Conservation (phyloP, 2,329 filamentous ascomycete species). For the Ceratocystis lukuohia region DNA sequence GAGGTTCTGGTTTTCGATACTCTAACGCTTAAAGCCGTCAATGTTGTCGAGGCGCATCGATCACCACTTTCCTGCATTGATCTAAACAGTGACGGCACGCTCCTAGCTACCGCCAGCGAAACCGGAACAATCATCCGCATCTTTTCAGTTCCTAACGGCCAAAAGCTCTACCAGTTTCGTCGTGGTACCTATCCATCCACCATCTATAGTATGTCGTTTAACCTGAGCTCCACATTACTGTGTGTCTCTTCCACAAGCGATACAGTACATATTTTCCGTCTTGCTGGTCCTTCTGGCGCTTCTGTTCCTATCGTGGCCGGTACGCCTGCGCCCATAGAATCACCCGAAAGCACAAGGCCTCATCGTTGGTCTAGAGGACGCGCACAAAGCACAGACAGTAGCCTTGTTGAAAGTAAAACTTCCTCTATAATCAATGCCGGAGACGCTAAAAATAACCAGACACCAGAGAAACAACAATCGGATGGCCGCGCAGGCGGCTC, state of each 20-base stretch:
- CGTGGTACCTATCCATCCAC: conserved; percentile 88
- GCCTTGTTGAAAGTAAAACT: not conserved
- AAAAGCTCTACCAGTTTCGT: conserved; percentile 92
- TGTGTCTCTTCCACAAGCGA: conserved; percentile 95
- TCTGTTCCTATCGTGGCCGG: conserved; percentile 24
- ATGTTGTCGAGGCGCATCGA: conserved; percentile 88
- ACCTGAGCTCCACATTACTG: conserved; percentile 79
- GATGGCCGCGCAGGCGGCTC: conserved; percentile 39
- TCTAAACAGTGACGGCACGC: conserved; percentile 80
- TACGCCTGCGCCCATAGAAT: conserved; percentile 27
- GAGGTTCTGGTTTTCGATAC: conserved; percentile 91
- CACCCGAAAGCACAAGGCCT: conserved; percentile 31
- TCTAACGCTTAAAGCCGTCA: conserved; percentile 76
- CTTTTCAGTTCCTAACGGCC: conserved; percentile 78
- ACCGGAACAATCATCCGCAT: conserved; percentile 96
- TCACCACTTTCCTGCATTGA: conserved; percentile 82
- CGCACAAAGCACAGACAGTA: conserved; percentile 41
- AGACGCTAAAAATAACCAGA: not conserved
- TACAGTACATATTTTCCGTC: conserved; percentile 89
- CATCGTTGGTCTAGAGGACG: conserved; percentile 39
- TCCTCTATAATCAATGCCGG: not conserved
- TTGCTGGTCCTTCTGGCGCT: conserved; percentile 39
- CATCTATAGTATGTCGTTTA: conserved; percentile 99
- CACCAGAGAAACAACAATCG: not conserved
- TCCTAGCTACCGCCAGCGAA: conserved; percentile 88